Percentiles rank a stretch among this genome's conserved stretches.
phyloP scores from a whole-genome alignment of 2,329 filamentous ascomycete species.

The Venturia asperata region DNA sequence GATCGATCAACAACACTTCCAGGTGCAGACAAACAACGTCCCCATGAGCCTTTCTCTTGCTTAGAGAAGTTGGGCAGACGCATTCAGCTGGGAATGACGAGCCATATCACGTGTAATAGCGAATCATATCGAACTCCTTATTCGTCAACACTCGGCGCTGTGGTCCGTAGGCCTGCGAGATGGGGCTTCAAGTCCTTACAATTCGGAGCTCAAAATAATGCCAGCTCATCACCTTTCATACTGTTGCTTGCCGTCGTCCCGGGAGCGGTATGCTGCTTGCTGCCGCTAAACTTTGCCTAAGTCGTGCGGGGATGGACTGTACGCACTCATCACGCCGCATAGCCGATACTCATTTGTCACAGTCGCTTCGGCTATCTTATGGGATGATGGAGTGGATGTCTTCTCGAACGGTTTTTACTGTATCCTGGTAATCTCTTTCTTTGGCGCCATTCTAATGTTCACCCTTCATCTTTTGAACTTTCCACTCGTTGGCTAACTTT shows the following conservation, averaged over 20 bases:
- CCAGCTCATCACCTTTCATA: neutral
- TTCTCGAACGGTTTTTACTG: neutral
- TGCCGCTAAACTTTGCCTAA: neutral
- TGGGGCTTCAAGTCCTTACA: neutral
- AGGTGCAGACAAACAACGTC: no score
- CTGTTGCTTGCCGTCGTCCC: neutral
- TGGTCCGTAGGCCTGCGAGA: neutral
- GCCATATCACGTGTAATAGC: no score
- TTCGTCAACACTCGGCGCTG: neutral
- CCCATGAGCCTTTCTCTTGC: neutral
- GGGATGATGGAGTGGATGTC: neutral
- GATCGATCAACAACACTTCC: neutral
- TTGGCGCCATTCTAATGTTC: neutral
- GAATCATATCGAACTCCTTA: neutral
- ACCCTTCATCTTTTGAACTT: neutral
- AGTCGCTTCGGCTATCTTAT: neutral
- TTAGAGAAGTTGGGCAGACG: neutral
- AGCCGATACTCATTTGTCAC: neutral
- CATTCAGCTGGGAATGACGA: no score
- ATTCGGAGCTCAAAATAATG: neutral
- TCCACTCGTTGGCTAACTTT: neutral
- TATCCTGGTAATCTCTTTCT: neutral
- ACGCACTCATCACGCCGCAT: neutral
- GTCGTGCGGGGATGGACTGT: slow-evolving; percentile 9
- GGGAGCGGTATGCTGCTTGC: neutral